Evolutionary conservation across 1,139 yeast genomes (phyloP), one percentile per base, ranked within the genome.

Genomic region (Debaryomycetaceae sp.): DNA sequence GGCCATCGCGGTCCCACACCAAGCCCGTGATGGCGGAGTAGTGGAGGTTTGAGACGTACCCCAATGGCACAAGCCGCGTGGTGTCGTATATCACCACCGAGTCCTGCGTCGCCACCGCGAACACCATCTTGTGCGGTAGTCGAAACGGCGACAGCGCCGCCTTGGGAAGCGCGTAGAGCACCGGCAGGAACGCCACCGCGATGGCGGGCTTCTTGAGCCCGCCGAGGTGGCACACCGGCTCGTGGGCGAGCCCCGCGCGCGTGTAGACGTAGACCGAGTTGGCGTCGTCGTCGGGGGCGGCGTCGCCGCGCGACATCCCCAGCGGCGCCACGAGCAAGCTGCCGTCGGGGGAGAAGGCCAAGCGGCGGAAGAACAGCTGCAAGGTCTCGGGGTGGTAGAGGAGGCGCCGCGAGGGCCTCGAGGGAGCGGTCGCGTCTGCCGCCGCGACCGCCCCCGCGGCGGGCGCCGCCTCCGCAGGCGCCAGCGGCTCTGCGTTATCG

Each of bases 81-180:
- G 97, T 89, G 42, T 86, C 94, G 54, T 86, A 93, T 2, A 93
- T 60, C 9, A 83, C 51, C 8, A 91, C 80, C n/a, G 91, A 71
- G 48, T 86, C 96, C 36, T 85, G 88, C 0, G 96, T 89, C 0
- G 96, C 97, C 18, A 93, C 82, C 0, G 97, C 98, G 60, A 84
- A 89, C 0, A 89, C 59, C 75, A 91, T 74, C 37, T 85, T 72
- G 48, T 91, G 88, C 0, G 84, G 82, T 25, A 86, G 57, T 4
- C 63, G 57, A 41, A 82, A 73, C 10, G 26, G 28, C 21, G 7
- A n/a, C 10, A 23, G 32, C 10, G 14, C 20, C 3, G 13, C 40
- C 23, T 22, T 31, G 4, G 30, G 48, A 13, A 71, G 45, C 32
- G 65, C 51, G 52, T 82, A 89, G 25, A 68, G 51, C 1, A 70